Percentiles rank a stretch among this genome's conserved stretches.
Evolutionary conservation across 2,329 filamentous ascomycete species (phyloP).

Genomic region (Trichoderma sp.): DNA sequence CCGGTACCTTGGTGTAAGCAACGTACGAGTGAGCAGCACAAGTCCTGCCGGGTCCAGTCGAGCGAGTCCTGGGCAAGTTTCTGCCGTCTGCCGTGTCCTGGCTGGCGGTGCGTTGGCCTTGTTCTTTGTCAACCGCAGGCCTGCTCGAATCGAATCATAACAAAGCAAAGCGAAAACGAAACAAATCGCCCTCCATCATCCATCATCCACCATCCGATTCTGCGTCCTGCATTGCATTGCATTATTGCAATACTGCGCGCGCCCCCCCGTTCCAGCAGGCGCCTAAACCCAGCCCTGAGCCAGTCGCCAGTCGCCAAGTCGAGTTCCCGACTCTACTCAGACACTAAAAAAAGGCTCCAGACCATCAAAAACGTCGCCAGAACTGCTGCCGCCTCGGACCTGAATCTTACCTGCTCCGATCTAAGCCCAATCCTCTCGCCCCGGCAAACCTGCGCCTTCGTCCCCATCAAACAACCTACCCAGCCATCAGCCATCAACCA

Average conservation of each 20-base stretch:
- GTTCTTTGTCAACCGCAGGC: not conserved
- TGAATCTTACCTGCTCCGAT: constrained; percentile 16
- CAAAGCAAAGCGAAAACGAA: not conserved
- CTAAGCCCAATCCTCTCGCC: constrained; percentile 27
- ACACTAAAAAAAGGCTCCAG: not conserved
- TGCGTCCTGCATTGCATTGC: not conserved
- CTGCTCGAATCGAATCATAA: not conserved
- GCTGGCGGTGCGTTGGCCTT: not conserved
- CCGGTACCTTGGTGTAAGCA: constrained; percentile 8
- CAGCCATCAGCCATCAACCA: not conserved
- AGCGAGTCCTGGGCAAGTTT: not conserved
- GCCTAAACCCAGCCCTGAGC: too few relatives aligned
- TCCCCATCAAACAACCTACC: not conserved
- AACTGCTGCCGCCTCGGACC: not conserved
- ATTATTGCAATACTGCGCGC: too few relatives aligned
- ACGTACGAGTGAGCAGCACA: constrained; percentile 9
- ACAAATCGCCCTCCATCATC: not conserved
- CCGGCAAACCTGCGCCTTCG: constrained; percentile 23
- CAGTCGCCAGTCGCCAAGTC: too few relatives aligned
- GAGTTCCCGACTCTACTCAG: not conserved
- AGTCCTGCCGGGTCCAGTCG: constrained; percentile 11
- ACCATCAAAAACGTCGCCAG: not conserved
- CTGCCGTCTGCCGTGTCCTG: not conserved
- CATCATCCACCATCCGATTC: not conserved
- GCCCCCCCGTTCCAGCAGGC: not conserved